A percentile compares a stretch with the other conserved stretches of the same genome.
phyloP scores from a whole-genome alignment of 345 rosid genomes.

The Zanthoxylum bungeanum region DNA sequence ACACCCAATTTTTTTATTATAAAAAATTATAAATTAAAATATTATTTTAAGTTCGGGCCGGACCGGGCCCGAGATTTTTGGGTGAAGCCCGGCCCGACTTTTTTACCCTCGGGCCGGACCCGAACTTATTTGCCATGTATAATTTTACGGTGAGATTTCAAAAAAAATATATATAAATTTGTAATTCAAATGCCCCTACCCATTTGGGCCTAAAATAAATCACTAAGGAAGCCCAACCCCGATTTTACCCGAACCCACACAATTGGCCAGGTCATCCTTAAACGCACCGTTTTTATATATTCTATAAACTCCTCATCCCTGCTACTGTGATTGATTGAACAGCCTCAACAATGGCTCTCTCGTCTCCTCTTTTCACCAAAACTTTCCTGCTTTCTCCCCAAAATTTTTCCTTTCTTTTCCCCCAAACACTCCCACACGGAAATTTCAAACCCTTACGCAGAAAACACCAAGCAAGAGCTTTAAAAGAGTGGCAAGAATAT shows the following conservation, averaged over 20 bases:
- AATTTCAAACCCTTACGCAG: not conserved
- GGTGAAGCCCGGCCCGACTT: too few relatives aligned
- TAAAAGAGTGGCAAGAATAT: slow-evolving; percentile 78
- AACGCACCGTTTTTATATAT: not conserved
- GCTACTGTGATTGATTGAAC: not conserved
- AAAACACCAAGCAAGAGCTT: slow-evolving; percentile 32
- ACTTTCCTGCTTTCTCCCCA: slow-evolving; percentile 1
- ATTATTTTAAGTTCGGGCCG: too few relatives aligned
- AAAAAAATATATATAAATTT: too few relatives aligned
- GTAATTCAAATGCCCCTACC: not conserved
- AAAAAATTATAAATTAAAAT: too few relatives aligned
- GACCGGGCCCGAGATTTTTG: too few relatives aligned
- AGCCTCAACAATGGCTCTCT: not conserved
- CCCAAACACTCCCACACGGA: slow-evolving; percentile 7
- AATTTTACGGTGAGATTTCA: too few relatives aligned
- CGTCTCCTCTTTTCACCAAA: not conserved
- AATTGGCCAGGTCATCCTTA: not conserved
- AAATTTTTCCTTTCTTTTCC: slow-evolving; percentile 6
- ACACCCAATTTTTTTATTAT: too few relatives aligned
- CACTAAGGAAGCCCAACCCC: not conserved
- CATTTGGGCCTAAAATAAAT: not conserved
- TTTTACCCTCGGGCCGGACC: too few relatives aligned
- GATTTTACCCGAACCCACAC: not conserved
- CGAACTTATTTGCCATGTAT: too few relatives aligned
- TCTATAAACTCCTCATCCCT: not conserved